Base-by-base conservation (phyloP, 306 rosid species). In the apple (Malus domestica) region DNA sequence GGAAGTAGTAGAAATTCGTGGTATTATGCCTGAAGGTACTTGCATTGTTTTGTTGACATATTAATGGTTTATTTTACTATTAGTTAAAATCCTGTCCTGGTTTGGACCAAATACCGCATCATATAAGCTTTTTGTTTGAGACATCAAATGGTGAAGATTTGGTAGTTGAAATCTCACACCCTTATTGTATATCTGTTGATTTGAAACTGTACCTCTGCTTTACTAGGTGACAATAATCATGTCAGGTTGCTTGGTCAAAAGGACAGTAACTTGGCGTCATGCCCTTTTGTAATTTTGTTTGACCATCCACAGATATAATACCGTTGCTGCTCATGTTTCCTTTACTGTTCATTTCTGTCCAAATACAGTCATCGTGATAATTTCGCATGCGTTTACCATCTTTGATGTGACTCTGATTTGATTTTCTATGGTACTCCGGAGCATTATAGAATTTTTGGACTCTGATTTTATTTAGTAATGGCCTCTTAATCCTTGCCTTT, bases 171-270 rank as follows among this genome's bases (percentile, higher is more conserved):
- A 63, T 38, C 8, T 32, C 44, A 18, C 20, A 15, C 55, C 22
- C 42, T 16, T 63, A 30, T 30, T 63, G 8, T 4, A 4, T 30
- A 30, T 29, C 22, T 63, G 66, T 61, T 61, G 8, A 14, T 61
- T 63, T 30, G 20, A 61, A 63, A 29, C 32, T 63, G 44, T 16
- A 63, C 68, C 68, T 30, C 68, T 30, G 23, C 68, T 63, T 63
- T 63, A 30, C 0, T 63, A 7, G n/a, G 14, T 32, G 67, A 49
- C 55, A 49, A 49, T 5, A 49, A 49, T 49, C 55, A 49, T 61
- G 67, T 61, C 67, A 61, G 67, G 67, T 61, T 61, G 35, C 52
- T 52, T 54, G 66, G 76, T 16, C 76, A 42, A 72, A 55, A 33
- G n/a, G 35, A 58, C 54, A 23, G 67, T 67, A 46, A 16, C 9